A percentile compares a stretch with the other conserved stretches of the same genome.
Evolutionary conservation across 177 flowering plant species (phyloP).

Genomic region (Telopea speciosissima): DNA sequence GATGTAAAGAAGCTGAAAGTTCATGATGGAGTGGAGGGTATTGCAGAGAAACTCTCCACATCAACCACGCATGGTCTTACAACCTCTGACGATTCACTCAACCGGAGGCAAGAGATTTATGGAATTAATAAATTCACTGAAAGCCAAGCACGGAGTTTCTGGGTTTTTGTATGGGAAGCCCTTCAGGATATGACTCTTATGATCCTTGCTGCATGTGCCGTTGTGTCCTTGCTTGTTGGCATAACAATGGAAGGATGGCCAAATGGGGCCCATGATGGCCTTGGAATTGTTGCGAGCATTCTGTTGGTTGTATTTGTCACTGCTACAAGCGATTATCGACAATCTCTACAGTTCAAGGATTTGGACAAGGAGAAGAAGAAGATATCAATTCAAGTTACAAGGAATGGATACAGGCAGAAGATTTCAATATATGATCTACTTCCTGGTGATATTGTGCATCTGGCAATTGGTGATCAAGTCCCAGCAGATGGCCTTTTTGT

Average conservation of each 20-base stretch:
- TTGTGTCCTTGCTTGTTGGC: slow-evolving; percentile 79
- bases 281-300: slow-evolving; percentile 89
- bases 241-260: slow-evolving; percentile 90
- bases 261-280: slow-evolving; percentile 91
- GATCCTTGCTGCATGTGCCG: slow-evolving; percentile 39
- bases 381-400: slow-evolving; percentile 72
- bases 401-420: slow-evolving; percentile 73
- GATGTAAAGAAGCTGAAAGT: not conserved
- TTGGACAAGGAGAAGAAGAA: slow-evolving; percentile 92
- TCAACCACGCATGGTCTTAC: slow-evolving; percentile 49
- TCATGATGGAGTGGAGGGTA: slow-evolving; percentile 40
- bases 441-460: slow-evolving; percentile 92
- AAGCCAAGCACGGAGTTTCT: slow-evolving; percentile 53
- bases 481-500: slow-evolving; percentile 93
- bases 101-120: slow-evolving; percentile 45
- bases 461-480: slow-evolving; percentile 83
- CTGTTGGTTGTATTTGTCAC: slow-evolving; percentile 91
- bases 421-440: slow-evolving; percentile 83
- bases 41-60: slow-evolving; percentile 65
- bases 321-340: slow-evolving; percentile 86
- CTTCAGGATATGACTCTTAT: not conserved
- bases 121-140: slow-evolving; percentile 84
- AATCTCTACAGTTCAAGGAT: slow-evolving; percentile 91
- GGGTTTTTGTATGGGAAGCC: slow-evolving; percentile 25
- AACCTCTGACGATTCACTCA: slow-evolving; percentile 40